Percentiles rank a stretch among this genome's conserved stretches.
phyloP scores from a whole-genome alignment of 768 basidiomycete genomes.

The Boletus subparvulus region DNA sequence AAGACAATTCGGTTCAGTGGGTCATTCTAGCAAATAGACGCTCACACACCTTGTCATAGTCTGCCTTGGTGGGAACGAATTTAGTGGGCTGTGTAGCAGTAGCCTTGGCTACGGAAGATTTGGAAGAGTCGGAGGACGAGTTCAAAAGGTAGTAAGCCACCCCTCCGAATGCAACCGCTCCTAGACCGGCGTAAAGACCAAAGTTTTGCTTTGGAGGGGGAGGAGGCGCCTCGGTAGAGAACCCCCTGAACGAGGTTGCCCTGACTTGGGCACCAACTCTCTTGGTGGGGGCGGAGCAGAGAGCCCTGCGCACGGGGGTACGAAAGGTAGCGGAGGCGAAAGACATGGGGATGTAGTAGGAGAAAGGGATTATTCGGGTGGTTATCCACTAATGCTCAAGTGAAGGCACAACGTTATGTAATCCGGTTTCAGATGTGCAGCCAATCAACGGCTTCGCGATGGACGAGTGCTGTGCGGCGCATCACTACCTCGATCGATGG shows the following conservation, averaged over 20 bases:
- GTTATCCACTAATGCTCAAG: background rate
- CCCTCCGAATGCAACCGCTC: slow-evolving; percentile 58
- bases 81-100: slow-evolving; percentile 62
- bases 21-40: background rate
- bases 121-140: slow-evolving; percentile 45
- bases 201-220: slow-evolving; percentile 53
- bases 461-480: slow-evolving; percentile 8
- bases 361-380: slow-evolving; percentile 3
- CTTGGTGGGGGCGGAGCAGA: slow-evolving; percentile 29
- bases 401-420: slow-evolving; percentile 14
- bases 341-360: slow-evolving; percentile 45
- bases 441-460: slow-evolving; percentile 6
- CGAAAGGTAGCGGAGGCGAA: slow-evolving; percentile 46
- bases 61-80: slow-evolving; percentile 74
- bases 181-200: slow-evolving; percentile 59
- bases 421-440: background rate
- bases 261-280: slow-evolving; percentile 36
- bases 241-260: slow-evolving; percentile 50
- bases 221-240: slow-evolving; percentile 53
- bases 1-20: background rate
- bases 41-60: slow-evolving; percentile 78
- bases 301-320: slow-evolving; percentile 47
- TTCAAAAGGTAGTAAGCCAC: slow-evolving; percentile 63
- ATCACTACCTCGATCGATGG: background rate
- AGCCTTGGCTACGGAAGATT: slow-evolving; percentile 56